These are phyloP conservation scores for Melaleuca alternifolia DNA, from an alignment of 345 rosid species.

Conservation along the genomic window DNA sequence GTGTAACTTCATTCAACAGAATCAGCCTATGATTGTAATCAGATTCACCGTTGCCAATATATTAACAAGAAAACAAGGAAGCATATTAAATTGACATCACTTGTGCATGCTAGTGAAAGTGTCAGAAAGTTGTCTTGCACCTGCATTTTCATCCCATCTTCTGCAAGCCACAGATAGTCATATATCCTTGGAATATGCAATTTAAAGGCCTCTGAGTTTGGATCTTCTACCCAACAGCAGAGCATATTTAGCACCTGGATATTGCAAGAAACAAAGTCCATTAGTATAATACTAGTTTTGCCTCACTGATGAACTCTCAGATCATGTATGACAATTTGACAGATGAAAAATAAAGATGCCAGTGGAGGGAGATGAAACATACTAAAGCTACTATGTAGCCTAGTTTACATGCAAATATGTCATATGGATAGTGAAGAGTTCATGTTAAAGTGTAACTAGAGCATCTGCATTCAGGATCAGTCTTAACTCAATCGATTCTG, in stretches of 20 bases:
- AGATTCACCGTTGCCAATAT: neutral
- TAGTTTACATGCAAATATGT: neutral
- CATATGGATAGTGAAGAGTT: neutral
- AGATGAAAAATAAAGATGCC: neutral
- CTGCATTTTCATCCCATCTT: slow-evolving; percentile 99
- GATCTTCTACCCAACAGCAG: slow-evolving; percentile 98
- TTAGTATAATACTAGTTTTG: neutral
- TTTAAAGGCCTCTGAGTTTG: slow-evolving; percentile 91
- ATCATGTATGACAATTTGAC: neutral
- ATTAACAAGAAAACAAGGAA: neutral
- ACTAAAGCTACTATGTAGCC: neutral
- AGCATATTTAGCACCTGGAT: slow-evolving; percentile 89
- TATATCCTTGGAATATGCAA: slow-evolving; percentile 76
- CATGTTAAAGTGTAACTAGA: neutral
- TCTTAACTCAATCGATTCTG: neutral
- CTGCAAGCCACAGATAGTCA: slow-evolving; percentile 93
- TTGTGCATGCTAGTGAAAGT: neutral
- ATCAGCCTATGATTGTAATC: neutral
- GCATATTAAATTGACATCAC: neutral
- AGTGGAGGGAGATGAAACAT: neutral
- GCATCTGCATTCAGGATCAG: neutral
- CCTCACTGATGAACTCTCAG: neutral
- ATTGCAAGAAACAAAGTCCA: neutral
- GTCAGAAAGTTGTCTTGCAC: slow-evolving; percentile 8
- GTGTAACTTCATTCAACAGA: neutral